Evolutionary conservation across 192 early-diverging fungal genomes (phyloP), one percentile per base, ranked within the genome.

Genomic region (Nowakowskiella sp.): DNA sequence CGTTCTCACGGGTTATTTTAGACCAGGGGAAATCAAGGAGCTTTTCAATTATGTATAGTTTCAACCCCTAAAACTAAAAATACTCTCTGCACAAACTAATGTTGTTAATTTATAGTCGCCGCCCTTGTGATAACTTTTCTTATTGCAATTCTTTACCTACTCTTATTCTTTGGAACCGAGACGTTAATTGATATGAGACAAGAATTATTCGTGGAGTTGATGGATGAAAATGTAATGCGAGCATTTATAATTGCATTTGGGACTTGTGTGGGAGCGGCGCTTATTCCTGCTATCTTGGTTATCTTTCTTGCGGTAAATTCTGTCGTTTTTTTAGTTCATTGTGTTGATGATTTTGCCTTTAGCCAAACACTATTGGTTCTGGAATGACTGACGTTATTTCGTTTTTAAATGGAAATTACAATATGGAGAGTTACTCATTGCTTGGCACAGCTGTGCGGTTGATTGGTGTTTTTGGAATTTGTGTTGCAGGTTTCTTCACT

Each of bases 361-460:
- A 60, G 55, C 67, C 67, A 6, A 31, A 8, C 13, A 53, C 58
- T 4, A 55, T 61, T 19, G 67, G 67, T 3, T 61, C 58, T 5
- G 67, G 67, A 24, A 69, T 69, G 67, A 49, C 64, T 5, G 54
- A 64, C 8, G 57, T 69, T 22, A 66, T 69, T 44, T 53, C 62
- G 4, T 62, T 57, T 31, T 46, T 69, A 25, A 69, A 69, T 42
- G 67, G 67, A 6, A 44, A 58, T 7, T 34, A 31, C 13, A 21
- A 48, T 13, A 56, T 66, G 19, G 24, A 51, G 47, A 58, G 57
- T 10, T 30, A 43, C 34, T 53, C 51, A 9, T 29, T 69, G 3
- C 26, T 10, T 3, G 42, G 47, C 10, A n/a, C 52, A 3, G 16
- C 21, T 16, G 24, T 54, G 24, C 42, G 53, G 51, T 61, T 51